phyloP scores from a whole-genome alignment of 768 basidiomycete genomes.

The Cubamyces lactineus region DNA sequence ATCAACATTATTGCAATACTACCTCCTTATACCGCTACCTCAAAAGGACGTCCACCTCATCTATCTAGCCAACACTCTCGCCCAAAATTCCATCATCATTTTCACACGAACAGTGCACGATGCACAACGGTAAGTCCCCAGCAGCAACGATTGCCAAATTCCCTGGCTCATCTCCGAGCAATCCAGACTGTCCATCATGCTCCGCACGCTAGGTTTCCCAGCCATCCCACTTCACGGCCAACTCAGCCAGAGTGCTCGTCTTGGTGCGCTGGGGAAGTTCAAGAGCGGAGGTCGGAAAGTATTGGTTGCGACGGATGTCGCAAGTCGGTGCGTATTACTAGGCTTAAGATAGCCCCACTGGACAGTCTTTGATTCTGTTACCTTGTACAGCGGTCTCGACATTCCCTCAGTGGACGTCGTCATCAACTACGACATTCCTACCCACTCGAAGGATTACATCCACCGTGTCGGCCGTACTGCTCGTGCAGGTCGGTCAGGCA shows the following conservation, averaged over 20 bases:
- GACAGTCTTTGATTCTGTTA: not conserved
- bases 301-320: slow-evolving; percentile 95
- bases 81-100: slow-evolving; percentile 92
- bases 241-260: slow-evolving; percentile 88
- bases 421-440: slow-evolving; percentile 97
- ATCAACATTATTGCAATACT: slow-evolving; percentile 92
- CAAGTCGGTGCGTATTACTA: slow-evolving; percentile 67
- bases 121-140: slow-evolving; percentile 67
- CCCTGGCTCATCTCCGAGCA: not conserved
- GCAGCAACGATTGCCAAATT: not conserved
- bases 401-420: slow-evolving; percentile 96
- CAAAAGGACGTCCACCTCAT: slow-evolving; percentile 93
- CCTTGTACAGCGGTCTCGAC: slow-evolving; percentile 74
- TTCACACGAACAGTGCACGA: slow-evolving; percentile 97
- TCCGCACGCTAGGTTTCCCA: slow-evolving; percentile 89
- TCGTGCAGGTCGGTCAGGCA: slow-evolving; percentile 95
- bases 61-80: slow-evolving; percentile 85
- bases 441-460: slow-evolving; percentile 98
- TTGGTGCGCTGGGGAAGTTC: slow-evolving; percentile 94
- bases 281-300: slow-evolving; percentile 92
- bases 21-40: slow-evolving; percentile 88
- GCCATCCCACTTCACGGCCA: slow-evolving; percentile 97
- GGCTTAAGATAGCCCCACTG: not conserved
- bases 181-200: slow-evolving; percentile 78
- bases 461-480: slow-evolving; percentile 98